Conservation (phyloP, 2,329 filamentous ascomycete species). For the Pestalotiopsis fici region DNA sequence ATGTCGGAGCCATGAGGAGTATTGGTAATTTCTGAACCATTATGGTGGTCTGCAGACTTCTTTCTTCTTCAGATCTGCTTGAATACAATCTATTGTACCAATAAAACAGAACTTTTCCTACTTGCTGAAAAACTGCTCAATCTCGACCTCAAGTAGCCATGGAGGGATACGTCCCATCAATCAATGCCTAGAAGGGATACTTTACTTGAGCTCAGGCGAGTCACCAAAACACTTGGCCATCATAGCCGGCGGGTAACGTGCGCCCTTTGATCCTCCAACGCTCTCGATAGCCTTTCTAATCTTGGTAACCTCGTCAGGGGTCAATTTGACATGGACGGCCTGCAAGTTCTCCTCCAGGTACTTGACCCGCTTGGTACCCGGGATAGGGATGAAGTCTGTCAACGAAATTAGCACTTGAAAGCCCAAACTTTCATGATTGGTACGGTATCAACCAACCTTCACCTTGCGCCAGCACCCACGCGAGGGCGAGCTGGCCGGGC, state of each 20-base stretch:
- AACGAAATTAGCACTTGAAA: neutral
- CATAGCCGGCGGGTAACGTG: constrained; percentile 10
- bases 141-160: neutral
- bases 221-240: constrained; percentile 12
- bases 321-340: constrained; percentile 32
- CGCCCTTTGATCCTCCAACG: constrained; percentile 12
- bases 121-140: neutral
- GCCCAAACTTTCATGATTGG: too few relatives aligned
- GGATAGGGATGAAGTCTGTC: constrained; percentile 47
- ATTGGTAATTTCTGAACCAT: neutral
- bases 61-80: too few relatives aligned
- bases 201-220: constrained; percentile 5
- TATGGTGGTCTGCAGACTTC: neutral
- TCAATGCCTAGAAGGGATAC: neutral
- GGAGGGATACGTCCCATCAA: neutral
- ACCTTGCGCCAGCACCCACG: constrained; percentile 53
- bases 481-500: constrained; percentile 52
- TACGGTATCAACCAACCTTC: too few relatives aligned
- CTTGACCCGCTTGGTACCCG: constrained; percentile 32
- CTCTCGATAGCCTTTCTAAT: constrained; percentile 36
- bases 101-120: neutral
- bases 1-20: neutral
- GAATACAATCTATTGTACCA: neutral
- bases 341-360: constrained; percentile 33
- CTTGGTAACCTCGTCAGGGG: constrained; percentile 33